Conservation (phyloP, 2,329 filamentous ascomycete species). For the Aspergillus sp. region DNA sequence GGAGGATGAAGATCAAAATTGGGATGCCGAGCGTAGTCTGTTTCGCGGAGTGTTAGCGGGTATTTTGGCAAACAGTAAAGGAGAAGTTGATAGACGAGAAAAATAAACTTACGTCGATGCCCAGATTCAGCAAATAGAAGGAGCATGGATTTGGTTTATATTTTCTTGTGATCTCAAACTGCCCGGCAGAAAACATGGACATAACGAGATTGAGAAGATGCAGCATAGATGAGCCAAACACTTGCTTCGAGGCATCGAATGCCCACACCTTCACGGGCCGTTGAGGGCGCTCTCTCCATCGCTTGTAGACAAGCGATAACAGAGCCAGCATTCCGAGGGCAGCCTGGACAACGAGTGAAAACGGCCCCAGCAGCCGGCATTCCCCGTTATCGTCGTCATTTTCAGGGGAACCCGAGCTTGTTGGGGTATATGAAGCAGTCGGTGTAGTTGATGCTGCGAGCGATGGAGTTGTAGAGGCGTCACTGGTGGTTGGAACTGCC, state of each 20-base stretch:
- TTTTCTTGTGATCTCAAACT: constrained; percentile 55
- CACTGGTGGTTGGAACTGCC: constrained; percentile 7
- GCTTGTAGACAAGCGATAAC: constrained; percentile 85
- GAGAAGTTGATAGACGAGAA: not conserved
- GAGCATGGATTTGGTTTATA: constrained; percentile 90
- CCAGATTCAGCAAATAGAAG: constrained; percentile 91
- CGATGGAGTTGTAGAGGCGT: constrained; percentile 18
- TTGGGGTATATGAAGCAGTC: constrained; percentile 18
- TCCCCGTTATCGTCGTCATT: constrained; percentile 64
- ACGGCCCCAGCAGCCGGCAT: constrained; percentile 84
- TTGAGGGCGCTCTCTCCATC: constrained; percentile 88
- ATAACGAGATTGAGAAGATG: constrained; percentile 93
- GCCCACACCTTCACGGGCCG: constrained; percentile 95
- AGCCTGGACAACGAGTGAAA: constrained; percentile 85
- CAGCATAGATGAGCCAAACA: constrained; percentile 86
- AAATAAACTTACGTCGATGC: constrained; percentile 76
- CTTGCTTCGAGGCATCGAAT: constrained; percentile 96
- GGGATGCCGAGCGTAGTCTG: constrained; percentile 95
- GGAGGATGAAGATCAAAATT: constrained; percentile 85
- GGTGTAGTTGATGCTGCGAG: constrained; percentile 23
- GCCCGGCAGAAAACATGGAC: constrained; percentile 90
- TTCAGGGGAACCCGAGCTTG: constrained; percentile 25
- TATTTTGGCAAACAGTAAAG: not conserved
- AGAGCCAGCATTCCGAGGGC: constrained; percentile 81
- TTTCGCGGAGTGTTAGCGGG: constrained; percentile 6